These are phyloP conservation scores for Phenoliferia sp. DNA, from an alignment of 1,284 basidiomycete genomes.

Conservation along the genomic window DNA sequence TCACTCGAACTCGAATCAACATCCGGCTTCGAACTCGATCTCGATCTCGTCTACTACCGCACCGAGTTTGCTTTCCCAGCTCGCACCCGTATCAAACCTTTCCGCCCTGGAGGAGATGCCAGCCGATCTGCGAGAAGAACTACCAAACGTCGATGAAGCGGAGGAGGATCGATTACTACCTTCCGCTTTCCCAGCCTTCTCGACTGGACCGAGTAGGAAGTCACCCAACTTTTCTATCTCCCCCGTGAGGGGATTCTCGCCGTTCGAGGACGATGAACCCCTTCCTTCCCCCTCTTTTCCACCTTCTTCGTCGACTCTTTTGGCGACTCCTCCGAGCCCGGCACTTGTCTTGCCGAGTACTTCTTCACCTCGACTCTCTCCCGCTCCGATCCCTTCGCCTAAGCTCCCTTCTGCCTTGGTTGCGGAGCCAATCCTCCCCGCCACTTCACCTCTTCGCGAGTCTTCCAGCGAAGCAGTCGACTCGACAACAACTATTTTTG, in stretches of 20 bases:
- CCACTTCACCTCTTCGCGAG: not conserved
- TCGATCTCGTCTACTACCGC: constrained; percentile 11
- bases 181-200: not conserved
- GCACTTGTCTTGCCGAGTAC: too few relatives aligned
- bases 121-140: not conserved
- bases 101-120: constrained; percentile 11
- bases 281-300: constrained; percentile 30
- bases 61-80: not conserved
- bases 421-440: constrained; percentile 7
- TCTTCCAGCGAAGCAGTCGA: not conserved
- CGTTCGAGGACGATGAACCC: constrained; percentile 24
- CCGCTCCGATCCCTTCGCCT: constrained; percentile 1
- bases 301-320: constrained; percentile 15
- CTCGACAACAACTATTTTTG: not conserved
- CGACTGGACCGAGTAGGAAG: not conserved
- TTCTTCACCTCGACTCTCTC: too few relatives aligned
- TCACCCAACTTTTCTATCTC: constrained; percentile 11
- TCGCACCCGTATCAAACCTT: constrained; percentile 11
- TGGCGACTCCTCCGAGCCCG: too few relatives aligned
- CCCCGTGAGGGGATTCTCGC: constrained; percentile 4
- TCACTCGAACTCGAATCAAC: not conserved
- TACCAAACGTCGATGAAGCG: constrained; percentile 22
- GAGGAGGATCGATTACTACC: constrained; percentile 2
- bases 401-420: too few relatives aligned
- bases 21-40: not conserved